A percentile compares a stretch with the other conserved stretches of the same genome.
phyloP scores from a whole-genome alignment of 805 yeast species.

The Blastobotrys muscicola region DNA sequence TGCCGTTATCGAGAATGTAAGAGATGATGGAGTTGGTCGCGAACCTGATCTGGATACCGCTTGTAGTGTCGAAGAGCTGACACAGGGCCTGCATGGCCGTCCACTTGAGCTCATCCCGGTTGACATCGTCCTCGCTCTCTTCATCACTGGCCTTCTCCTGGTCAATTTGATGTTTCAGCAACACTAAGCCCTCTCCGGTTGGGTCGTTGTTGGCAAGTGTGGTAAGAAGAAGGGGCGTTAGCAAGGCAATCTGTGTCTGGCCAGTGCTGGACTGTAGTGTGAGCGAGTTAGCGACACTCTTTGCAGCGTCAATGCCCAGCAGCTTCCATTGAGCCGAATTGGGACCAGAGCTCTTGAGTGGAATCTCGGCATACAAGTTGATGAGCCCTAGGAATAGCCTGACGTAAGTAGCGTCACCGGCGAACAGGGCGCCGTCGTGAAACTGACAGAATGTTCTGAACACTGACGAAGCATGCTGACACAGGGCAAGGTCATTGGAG shows the following conservation, averaged over 20 bases:
- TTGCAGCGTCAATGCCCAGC: conserved; percentile 34
- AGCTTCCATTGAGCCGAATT: conserved; percentile 12
- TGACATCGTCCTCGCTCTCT: not conserved
- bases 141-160: not conserved
- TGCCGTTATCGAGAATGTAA: conserved; percentile 30
- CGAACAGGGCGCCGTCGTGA: conserved; percentile 53
- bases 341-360: conserved; percentile 8
- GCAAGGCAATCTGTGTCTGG: conserved; percentile 13
- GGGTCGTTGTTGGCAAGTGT: conserved; percentile 8
- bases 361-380: conserved; percentile 4
- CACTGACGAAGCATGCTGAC: conserved; percentile 31
- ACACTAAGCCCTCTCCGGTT: not conserved
- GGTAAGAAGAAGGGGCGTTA: conserved; percentile 16
- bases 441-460: conserved; percentile 35
- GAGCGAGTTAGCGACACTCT: conserved; percentile 26
- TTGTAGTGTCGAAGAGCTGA: conserved; percentile 53
- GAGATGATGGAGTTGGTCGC: conserved; percentile 46
- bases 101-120: conserved; percentile 5
- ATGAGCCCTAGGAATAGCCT: conserved; percentile 34
- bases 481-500: conserved; percentile 52
- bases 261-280: conserved; percentile 20
- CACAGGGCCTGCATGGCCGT: conserved; percentile 36
- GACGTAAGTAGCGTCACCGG: conserved; percentile 55
- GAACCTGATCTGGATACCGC: conserved; percentile 48
- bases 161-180: not conserved